Evolutionary conservation across 2,329 filamentous ascomycete genomes (phyloP).

Genomic region (Trichoderma arundinaceum): DNA sequence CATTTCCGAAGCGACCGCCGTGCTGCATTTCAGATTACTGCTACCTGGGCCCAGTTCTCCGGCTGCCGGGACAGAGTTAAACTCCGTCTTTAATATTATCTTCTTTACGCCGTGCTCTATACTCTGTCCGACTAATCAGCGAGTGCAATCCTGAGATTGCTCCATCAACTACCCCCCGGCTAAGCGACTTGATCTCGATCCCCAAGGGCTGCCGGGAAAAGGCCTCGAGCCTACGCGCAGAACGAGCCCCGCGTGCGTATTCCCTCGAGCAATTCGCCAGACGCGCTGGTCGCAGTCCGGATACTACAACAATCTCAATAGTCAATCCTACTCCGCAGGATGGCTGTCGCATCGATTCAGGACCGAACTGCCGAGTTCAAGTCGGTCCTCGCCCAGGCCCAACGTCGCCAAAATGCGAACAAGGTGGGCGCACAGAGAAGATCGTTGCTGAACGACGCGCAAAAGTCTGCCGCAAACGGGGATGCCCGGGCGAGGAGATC

Average conservation of each 20-base stretch:
- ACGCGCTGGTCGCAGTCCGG: conserved; percentile 47
- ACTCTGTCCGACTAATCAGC: conserved; percentile 1
- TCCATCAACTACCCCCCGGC: conserved; percentile 1
- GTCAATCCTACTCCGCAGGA: conserved; percentile 40
- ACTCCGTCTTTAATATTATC: conserved; percentile 8
- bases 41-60: not conserved
- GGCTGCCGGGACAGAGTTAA: not conserved
- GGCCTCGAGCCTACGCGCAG: conserved; percentile 4
- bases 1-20: conserved; percentile 17
- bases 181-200: conserved; percentile 3
- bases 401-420: conserved; percentile 75
- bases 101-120: not conserved
- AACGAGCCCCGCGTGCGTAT: not conserved
- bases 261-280: conserved; percentile 19
- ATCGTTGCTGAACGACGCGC: conserved; percentile 75
- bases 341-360: conserved; percentile 81
- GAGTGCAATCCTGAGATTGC: conserved; percentile 19
- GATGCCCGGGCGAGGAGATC: conserved; percentile 67
- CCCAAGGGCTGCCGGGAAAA: not conserved
- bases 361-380: conserved; percentile 96
- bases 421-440: conserved; percentile 82
- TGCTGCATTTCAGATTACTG: not conserved
- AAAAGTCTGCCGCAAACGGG: conserved; percentile 68
- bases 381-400: conserved; percentile 84
- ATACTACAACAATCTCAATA: conserved; percentile 32